These are phyloP conservation scores for Suhomyces sp. DNA, from an alignment of 805 yeast species.

Conservation along the genomic window DNA sequence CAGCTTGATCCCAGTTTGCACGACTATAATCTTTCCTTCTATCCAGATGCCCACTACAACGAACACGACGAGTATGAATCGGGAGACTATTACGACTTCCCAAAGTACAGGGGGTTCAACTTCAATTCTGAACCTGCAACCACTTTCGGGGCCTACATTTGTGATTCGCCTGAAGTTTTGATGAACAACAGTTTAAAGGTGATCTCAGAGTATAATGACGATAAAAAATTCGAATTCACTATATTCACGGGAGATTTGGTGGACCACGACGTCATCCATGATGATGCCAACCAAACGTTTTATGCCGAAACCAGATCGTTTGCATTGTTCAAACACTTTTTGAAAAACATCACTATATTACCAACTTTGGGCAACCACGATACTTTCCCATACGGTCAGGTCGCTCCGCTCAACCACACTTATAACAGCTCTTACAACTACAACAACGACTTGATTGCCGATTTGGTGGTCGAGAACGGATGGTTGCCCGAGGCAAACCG, in stretches of 20 bases:
- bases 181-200: constrained; percentile 56
- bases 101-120: constrained; percentile 25
- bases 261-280: constrained; percentile 58
- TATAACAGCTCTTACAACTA: constrained; percentile 32
- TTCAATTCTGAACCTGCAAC: constrained; percentile 51
- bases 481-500: constrained; percentile 31
- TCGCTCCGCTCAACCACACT: constrained; percentile 47
- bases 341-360: constrained; percentile 54
- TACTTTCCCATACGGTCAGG: constrained; percentile 67
- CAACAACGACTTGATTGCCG: constrained; percentile 37
- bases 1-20: constrained; percentile 10
- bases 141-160: constrained; percentile 57
- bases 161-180: constrained; percentile 65
- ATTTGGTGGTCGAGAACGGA: constrained; percentile 35
- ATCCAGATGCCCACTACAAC: constrained; percentile 30
- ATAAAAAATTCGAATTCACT: constrained; percentile 52
- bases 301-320: constrained; percentile 72
- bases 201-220: constrained; percentile 32
- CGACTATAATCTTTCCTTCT: constrained; percentile 22
- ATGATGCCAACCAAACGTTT: constrained; percentile 60
- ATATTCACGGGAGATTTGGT: constrained; percentile 74
- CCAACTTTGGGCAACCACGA: constrained; percentile 72
- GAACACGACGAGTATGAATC: constrained; percentile 21
- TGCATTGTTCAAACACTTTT: constrained; percentile 50
- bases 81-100: constrained; percentile 36